Conservation (phyloP, 129 eudicot species). For the Deinandra increscens region DNA sequence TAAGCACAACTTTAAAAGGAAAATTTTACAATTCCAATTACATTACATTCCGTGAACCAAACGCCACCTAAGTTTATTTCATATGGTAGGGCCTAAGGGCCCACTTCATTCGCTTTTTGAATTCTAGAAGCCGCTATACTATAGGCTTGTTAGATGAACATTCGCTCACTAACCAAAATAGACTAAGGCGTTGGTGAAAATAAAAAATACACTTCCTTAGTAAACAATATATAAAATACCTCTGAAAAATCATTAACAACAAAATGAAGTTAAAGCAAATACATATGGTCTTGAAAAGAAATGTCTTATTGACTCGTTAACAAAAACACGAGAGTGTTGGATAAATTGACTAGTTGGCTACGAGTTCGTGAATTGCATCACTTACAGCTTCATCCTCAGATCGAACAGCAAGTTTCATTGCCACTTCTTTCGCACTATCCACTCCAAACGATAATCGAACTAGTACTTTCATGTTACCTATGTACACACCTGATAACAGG, state of each 20-base stretch:
- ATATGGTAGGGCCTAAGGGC: too few relatives aligned
- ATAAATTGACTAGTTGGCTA: slow-evolving; percentile 55
- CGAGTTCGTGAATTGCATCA: slow-evolving; percentile 84
- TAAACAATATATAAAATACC: background rate
- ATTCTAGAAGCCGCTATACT: too few relatives aligned
- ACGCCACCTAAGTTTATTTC: too few relatives aligned
- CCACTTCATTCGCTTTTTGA: too few relatives aligned
- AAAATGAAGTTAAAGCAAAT: background rate
- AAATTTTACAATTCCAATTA: too few relatives aligned
- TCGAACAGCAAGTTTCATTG: slow-evolving; percentile 91
- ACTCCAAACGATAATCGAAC: slow-evolving; percentile 79
- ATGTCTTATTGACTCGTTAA: background rate
- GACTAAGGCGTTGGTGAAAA: background rate
- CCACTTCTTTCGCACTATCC: slow-evolving; percentile 74
- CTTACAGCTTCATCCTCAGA: slow-evolving; percentile 76
- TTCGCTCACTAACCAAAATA: background rate
- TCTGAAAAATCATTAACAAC: slow-evolving; percentile 3
- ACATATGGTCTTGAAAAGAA: background rate
- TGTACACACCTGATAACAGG: slow-evolving; percentile 75
- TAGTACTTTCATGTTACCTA: slow-evolving; percentile 78
- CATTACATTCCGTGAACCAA: too few relatives aligned
- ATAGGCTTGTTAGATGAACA: too few relatives aligned
- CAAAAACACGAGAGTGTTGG: background rate
- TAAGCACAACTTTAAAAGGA: too few relatives aligned
- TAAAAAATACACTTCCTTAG: background rate